Conservation (phyloP, 345 rosid species). For the Durio zibethinus region DNA sequence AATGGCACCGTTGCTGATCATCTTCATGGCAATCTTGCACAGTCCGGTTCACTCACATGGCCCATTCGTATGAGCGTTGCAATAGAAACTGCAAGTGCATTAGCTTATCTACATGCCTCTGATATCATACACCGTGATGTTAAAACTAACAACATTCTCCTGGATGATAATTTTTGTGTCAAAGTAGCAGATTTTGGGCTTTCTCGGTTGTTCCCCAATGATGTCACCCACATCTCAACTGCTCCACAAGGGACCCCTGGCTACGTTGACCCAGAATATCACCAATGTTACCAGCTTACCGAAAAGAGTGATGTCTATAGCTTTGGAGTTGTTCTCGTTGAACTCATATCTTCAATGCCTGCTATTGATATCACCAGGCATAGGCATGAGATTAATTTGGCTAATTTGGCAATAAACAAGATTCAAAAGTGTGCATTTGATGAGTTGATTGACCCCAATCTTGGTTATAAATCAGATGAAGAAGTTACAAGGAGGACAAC, state of each 20-base stretch:
- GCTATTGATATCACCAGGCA: constrained; percentile 60
- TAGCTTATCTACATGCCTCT: constrained; percentile 63
- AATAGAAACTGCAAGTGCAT: constrained; percentile 55
- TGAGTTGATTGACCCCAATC: constrained; percentile 51
- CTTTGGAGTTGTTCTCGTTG: constrained; percentile 68
- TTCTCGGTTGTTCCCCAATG: constrained; percentile 45
- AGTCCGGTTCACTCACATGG: constrained; percentile 42
- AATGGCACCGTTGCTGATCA: constrained; percentile 71
- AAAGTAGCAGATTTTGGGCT: constrained; percentile 73
- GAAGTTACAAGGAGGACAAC: constrained; percentile 40
- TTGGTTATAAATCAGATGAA: constrained; percentile 42
- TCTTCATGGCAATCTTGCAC: constrained; percentile 43
- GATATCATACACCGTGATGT: constrained; percentile 63
- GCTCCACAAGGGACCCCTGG: constrained; percentile 80
- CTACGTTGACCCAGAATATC: constrained; percentile 65
- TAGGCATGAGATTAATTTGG: constrained; percentile 52
- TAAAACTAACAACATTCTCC: constrained; percentile 66
- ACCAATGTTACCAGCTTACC: constrained; percentile 57
- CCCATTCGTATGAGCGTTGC: constrained; percentile 54
- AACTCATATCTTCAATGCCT: constrained; percentile 62
- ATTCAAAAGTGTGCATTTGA: constrained; percentile 36
- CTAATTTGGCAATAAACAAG: constrained; percentile 54
- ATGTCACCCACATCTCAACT: constrained; percentile 64
- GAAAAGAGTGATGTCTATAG: constrained; percentile 71
- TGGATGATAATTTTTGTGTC: constrained; percentile 47